A percentile compares a stretch with the other conserved stretches of the same genome.
Conservation (phyloP, 148 eudicot genomes). For the Vaccinium vitisidaea region DNA sequence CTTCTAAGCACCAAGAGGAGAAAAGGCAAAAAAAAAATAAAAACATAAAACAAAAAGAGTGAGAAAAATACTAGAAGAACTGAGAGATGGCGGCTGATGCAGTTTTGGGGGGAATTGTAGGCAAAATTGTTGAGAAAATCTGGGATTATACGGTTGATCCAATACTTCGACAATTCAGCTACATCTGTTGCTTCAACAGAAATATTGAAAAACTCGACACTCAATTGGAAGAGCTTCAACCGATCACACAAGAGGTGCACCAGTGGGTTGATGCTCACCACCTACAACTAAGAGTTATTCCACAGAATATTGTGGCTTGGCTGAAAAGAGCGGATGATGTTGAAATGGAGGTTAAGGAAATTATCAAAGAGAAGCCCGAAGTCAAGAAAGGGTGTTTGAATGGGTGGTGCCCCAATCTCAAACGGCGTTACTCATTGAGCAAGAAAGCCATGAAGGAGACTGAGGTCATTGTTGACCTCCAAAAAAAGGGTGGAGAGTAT, state of each 20-base stretch:
- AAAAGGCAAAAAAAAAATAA: no score
- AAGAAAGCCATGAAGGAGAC: neutral
- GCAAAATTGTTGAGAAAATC: neutral
- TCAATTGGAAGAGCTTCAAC: constrained; percentile 15
- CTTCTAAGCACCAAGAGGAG: no score
- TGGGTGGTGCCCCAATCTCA: neutral
- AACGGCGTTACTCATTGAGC: neutral
- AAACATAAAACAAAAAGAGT: no score
- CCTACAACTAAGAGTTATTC: constrained; percentile 23
- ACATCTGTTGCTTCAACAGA: constrained; percentile 16
- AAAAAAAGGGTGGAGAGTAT: no score
- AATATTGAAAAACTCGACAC: constrained; percentile 16
- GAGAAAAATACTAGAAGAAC: no score
- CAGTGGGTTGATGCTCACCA: constrained; percentile 14
- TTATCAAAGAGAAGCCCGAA: neutral
- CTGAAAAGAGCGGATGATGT: neutral
- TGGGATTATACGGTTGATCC: neutral
- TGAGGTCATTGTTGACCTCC: neutral
- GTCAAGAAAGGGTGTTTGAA: neutral
- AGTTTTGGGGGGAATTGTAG: neutral
- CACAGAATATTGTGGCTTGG: no score
- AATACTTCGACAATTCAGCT: no score
- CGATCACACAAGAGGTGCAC: constrained; percentile 4
- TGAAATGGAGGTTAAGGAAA: neutral
- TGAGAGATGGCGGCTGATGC: neutral